Conservation (phyloP, 108 stramenopile species). For the Skeletonema grethae region DNA sequence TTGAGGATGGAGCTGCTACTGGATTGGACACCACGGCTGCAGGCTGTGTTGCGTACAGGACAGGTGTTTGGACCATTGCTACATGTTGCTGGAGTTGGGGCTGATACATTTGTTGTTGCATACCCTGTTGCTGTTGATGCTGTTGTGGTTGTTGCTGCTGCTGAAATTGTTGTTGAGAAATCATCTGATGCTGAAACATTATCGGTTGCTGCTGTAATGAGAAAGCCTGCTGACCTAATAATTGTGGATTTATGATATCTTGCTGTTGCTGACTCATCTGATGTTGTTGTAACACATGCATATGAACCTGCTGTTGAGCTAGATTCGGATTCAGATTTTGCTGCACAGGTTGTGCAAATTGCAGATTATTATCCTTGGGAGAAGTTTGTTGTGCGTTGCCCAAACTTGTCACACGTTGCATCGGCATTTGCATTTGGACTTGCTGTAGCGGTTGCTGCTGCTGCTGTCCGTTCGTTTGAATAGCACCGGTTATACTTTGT, state of each 20-base stretch:
- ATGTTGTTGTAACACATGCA: conserved; percentile 1
- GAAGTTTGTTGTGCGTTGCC: not conserved
- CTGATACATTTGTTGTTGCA: conserved; percentile 5
- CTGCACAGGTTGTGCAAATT: not conserved
- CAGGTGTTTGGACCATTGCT: conserved; percentile 32
- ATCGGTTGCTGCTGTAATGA: conserved; percentile 13
- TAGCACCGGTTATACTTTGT: not conserved
- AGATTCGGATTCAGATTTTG: not conserved
- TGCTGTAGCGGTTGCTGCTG: not conserved
- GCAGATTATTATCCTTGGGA: not conserved
- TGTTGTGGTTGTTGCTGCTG: not conserved
- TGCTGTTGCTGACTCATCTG: not conserved
- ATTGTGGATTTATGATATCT: not conserved
- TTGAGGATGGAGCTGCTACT: not conserved
- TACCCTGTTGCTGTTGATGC: conserved; percentile 3
- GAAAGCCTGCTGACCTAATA: not conserved
- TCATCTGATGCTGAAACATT: conserved; percentile 12
- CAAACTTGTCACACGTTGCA: not conserved
- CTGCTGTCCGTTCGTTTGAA: not conserved
- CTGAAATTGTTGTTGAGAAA: conserved; percentile 10
- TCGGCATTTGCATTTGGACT: not conserved
- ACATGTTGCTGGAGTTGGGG: conserved; percentile 3
- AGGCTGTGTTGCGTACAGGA: conserved; percentile 7
- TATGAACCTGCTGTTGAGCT: not conserved
- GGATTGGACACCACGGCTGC: not conserved